phyloP scores from a whole-genome alignment of 2,329 filamentous ascomycete genomes.

The Zelopaecilomyces penicillatus region DNA sequence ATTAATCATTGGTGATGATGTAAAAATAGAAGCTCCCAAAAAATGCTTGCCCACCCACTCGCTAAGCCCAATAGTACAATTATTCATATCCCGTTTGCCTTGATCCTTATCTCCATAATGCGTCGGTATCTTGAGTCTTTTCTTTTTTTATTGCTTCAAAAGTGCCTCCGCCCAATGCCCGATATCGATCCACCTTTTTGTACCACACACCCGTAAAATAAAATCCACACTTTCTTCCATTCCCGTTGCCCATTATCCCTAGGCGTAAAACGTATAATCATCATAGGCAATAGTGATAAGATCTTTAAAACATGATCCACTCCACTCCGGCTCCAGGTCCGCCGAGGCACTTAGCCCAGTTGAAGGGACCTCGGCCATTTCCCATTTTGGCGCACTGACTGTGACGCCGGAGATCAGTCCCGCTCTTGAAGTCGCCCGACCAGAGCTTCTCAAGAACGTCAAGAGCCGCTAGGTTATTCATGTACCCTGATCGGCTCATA shows the following conservation, averaged over 20 bases:
- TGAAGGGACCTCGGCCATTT: slow-evolving; percentile 42
- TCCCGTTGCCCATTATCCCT: too few relatives aligned
- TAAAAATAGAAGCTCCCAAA: too few relatives aligned
- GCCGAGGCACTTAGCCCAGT: slow-evolving; percentile 50
- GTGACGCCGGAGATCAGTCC: slow-evolving; percentile 18
- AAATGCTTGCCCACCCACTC: too few relatives aligned
- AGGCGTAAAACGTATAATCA: too few relatives aligned
- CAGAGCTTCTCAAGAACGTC: slow-evolving; percentile 82
- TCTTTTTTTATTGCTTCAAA: not conserved
- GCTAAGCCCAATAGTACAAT: too few relatives aligned
- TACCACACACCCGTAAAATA: not conserved
- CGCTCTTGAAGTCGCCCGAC: slow-evolving; percentile 45
- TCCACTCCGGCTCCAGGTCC: slow-evolving; percentile 50
- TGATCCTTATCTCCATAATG: too few relatives aligned
- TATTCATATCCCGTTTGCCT: too few relatives aligned
- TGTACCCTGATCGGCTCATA: slow-evolving; percentile 81
- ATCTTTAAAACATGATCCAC: slow-evolving; percentile 56
- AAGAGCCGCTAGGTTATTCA: slow-evolving; percentile 82
- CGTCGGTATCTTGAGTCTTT: not conserved
- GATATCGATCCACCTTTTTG: not conserved
- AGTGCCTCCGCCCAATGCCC: not conserved
- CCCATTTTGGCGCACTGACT: slow-evolving; percentile 25
- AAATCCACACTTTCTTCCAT: too few relatives aligned
- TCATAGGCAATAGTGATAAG: too few relatives aligned
- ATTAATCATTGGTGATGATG: too few relatives aligned